A percentile compares a stretch with the other conserved stretches of the same genome.
Evolutionary conservation across 257 asterid species (phyloP).

Genomic region (Datura wrightii): DNA sequence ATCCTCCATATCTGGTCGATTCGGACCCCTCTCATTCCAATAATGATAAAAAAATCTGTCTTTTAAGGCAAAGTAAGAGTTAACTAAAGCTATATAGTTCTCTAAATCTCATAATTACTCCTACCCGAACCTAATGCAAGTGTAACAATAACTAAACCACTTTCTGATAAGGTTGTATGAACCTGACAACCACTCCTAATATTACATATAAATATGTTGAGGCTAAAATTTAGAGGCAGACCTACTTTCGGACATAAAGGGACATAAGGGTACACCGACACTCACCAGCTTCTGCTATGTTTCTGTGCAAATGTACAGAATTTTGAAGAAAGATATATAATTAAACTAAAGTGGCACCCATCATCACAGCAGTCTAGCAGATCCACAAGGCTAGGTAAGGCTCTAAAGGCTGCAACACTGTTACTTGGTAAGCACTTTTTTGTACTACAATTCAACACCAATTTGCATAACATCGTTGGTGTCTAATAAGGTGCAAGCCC

Average conservation of each 20-base stretch:
- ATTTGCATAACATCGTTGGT: too few species aligned
- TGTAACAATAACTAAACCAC: not conserved
- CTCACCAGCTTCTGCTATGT: not conserved
- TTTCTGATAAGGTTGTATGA: not conserved
- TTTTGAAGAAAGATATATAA: not conserved
- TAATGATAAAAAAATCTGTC: not conserved
- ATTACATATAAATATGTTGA: not conserved
- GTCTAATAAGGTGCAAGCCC: too few species aligned
- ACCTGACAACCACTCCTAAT: not conserved
- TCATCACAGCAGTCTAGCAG: too few species aligned
- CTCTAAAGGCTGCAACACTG: too few species aligned
- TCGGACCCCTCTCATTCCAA: not conserved
- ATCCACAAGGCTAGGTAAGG: too few species aligned
- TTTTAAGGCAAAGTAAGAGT: not conserved
- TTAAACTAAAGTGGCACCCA: not conserved
- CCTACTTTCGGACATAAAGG: not conserved
- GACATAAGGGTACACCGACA: not conserved
- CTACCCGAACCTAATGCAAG: conserved; percentile 3
- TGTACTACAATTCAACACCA: too few species aligned
- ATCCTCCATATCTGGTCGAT: not conserved
- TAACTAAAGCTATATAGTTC: not conserved
- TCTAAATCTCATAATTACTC: conserved; percentile 9
- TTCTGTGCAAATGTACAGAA: not conserved
- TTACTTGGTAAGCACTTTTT: too few species aligned
- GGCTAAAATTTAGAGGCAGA: not conserved